Conservation (phyloP, 371 early-diverging fungal genomes). For the Mortierella sp. region DNA sequence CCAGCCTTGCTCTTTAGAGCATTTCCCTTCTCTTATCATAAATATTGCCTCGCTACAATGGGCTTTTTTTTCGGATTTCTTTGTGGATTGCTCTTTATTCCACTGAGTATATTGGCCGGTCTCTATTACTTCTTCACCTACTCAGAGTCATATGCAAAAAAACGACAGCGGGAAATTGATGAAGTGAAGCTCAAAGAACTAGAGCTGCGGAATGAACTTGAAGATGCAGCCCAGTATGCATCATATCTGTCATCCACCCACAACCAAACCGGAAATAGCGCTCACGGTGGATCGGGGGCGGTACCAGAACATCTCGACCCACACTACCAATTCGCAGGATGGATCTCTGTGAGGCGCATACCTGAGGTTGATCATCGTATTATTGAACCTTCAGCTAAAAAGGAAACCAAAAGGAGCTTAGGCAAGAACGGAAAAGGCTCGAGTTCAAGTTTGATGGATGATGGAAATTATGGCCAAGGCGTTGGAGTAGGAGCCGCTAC, state of each 20-base stretch:
- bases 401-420: slow-evolving; percentile 28
- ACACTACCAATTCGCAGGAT: slow-evolving; percentile 53
- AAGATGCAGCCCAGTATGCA: slow-evolving; percentile 39
- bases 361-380: slow-evolving; percentile 55
- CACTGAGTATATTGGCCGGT: slow-evolving; percentile 29
- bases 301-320: slow-evolving; percentile 52
- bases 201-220: slow-evolving; percentile 20
- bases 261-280: slow-evolving; percentile 11
- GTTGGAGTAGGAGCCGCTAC: slow-evolving; percentile 21
- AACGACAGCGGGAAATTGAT: slow-evolving; percentile 22
- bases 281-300: slow-evolving; percentile 11
- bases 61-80: slow-evolving; percentile 49
- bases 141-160: slow-evolving; percentile 39
- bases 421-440: slow-evolving; percentile 19
- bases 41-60: slow-evolving; percentile 18
- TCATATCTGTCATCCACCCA: slow-evolving; percentile 35
- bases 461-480: slow-evolving; percentile 9
- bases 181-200: slow-evolving; percentile 13
- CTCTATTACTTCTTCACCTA: slow-evolving; percentile 49
- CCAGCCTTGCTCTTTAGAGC: slow-evolving; percentile 6
- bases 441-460: slow-evolving; percentile 5
- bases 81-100: slow-evolving; percentile 44
- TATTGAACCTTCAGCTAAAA: slow-evolving; percentile 48
- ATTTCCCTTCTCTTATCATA: neutral
- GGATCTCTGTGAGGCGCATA: slow-evolving; percentile 52